Conservation (phyloP, 129 eudicot genomes). For the Ambrosia trifida region DNA sequence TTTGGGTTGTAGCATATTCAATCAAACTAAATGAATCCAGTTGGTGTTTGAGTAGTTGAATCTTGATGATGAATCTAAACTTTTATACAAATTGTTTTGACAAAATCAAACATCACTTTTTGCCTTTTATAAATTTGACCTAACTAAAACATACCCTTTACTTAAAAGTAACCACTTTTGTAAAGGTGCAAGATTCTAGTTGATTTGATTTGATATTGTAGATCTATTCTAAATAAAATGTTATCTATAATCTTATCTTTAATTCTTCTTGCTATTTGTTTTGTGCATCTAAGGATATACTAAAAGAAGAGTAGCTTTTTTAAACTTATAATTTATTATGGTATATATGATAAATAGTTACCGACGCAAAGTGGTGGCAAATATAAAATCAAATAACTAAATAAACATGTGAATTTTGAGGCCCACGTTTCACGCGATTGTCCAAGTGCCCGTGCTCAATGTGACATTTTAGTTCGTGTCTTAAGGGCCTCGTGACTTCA, state of each 20-base stretch:
- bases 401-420: neutral
- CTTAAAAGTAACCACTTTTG: slow-evolving; percentile 14
- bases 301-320: neutral
- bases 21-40: neutral
- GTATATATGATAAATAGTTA: slow-evolving; percentile 6
- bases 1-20: neutral
- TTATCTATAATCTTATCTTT: neutral
- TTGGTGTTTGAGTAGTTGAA: slow-evolving; percentile 1
- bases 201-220: slow-evolving; percentile 7
- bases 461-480: neutral
- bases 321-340: neutral
- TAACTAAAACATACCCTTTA: slow-evolving; percentile 9
- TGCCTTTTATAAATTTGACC: slow-evolving; percentile 15
- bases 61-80: neutral
- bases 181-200: slow-evolving; percentile 5
- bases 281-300: neutral
- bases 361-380: neutral
- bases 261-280: neutral
- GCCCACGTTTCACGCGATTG: neutral
- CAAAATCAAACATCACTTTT: slow-evolving; percentile 9
- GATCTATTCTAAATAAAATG: neutral
- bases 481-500: neutral
- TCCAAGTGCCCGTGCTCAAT: neutral
- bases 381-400: neutral
- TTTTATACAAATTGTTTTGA: neutral